Conservation (phyloP, 2,329 filamentous ascomycete genomes). For the Apiospora rasikravindrae region DNA sequence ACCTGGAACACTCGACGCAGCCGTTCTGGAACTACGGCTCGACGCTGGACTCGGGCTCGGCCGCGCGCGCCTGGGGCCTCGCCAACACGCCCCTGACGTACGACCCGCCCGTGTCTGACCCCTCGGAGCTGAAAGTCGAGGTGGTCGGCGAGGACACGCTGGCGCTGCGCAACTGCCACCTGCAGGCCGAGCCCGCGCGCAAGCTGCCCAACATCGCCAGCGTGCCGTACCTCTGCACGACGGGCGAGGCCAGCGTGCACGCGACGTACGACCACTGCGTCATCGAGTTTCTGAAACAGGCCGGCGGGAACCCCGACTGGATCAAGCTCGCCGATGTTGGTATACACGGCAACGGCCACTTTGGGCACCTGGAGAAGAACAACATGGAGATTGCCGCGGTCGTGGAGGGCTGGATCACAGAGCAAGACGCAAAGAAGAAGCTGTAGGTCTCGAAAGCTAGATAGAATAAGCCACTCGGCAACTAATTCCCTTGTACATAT, state of each 20-base stretch:
- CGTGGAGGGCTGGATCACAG: conserved; percentile 45
- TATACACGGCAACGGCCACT: conserved; percentile 57
- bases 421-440: conserved; percentile 21
- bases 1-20: conserved; percentile 39
- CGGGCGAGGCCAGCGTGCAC: conserved; percentile 56
- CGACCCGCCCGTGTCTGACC: conserved; percentile 33
- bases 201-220: conserved; percentile 50
- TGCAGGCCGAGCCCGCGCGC: conserved; percentile 38
- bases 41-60: conserved; percentile 24
- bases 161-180: conserved; percentile 33
- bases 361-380: conserved; percentile 54
- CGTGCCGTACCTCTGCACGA: conserved; percentile 53
- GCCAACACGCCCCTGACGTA: conserved; percentile 38
- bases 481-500: neutral
- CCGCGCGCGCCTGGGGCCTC: conserved; percentile 33
- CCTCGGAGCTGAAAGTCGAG: conserved; percentile 32
- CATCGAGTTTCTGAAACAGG: conserved; percentile 54
- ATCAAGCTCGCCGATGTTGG: conserved; percentile 50
- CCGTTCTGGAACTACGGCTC: conserved; percentile 34
- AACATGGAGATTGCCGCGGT: conserved; percentile 68
- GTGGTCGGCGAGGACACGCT: conserved; percentile 32
- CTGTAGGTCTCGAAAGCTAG: neutral
- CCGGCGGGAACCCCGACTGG: conserved; percentile 49
- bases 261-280: conserved; percentile 59
- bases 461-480: neutral